Base-by-base conservation (phyloP, 768 basidiomycete species). In the Termitomyces sp. region DNA sequence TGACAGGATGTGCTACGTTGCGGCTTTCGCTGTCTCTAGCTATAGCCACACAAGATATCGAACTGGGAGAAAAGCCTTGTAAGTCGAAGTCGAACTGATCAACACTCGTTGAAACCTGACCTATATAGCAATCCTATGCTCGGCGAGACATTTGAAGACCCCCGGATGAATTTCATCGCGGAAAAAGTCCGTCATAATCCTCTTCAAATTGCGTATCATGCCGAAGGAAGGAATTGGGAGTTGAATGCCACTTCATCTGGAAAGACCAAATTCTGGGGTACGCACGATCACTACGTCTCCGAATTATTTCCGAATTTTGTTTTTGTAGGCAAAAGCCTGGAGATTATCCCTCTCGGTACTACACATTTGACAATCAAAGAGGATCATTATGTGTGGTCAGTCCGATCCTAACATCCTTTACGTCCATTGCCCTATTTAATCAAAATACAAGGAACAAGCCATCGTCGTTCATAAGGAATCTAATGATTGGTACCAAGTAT, bases 251-350 rank as follows among this genome's bases (percentile, higher is more conserved):
- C 88, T 0, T 87, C 88, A n/a, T 77, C 82, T 61, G 91, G 88
- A 24, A 90, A 82, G 70, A 93, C 90, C 54, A 92, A 90, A 68
- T 92, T 94, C 69, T 91, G 91, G 90, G 92, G 91, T 89, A 68
- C 56, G 84, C 77, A 12, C 42, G 11, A 60, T 52, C n/a, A 11
- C 22, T 53, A 37, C 45, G 9, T 30, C 21, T 21, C 53, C 57
- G 55, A 56, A 44, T 35, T 57, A 56, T 54, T 37, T 52, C 49
- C 57, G 62, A 57, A 55, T 52, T 62, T 32, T 53, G 55, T 55
- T 40, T 28, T 37, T 62, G 45, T 50, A 91, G 91, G 92, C n/a
- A 93, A 91, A 74, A 91, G 88, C 61, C 70, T 94, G 62, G 93
- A 94, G 70, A 82, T 95, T 45, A 88, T 90, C 43, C 92, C 91